Evolutionary conservation across 805 yeast genomes (phyloP), one percentile per base, ranked within the genome.

Genomic region (Sugiyamaella floridensis): DNA sequence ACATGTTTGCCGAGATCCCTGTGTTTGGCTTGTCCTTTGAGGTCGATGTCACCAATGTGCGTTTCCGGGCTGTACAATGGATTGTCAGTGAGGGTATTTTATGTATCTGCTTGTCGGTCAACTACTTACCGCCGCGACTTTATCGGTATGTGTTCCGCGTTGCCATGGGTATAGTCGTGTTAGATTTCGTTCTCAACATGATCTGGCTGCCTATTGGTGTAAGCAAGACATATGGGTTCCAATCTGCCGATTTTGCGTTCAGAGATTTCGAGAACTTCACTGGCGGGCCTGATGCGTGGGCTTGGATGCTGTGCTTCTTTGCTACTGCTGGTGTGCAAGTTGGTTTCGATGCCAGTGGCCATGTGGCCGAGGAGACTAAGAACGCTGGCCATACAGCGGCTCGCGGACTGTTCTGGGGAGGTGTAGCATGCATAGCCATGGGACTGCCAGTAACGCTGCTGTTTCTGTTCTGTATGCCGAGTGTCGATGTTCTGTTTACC

Each of bases 151-250:
- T 58, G 48, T 60, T 60, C 44, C 55, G 58, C 15, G 22, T 52
- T 12, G 51, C 58, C 14, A 48, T 53, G 42, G 32, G 15, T 11
- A 40, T 60, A 29, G 55, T 56, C 14, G 16, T 55, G 9, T 9
- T 58, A 28, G 63, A 60, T 45, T 52, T 55, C 40, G 28, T 57
- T 14, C 50, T 60, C 40, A 57, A 58, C 48, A 18, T 60, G 32
- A 48, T 58, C 22, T 60, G 63, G 63, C 52, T 60, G 20, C 63
- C 63, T 7, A 57, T 60, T 37, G 60, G 60, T 22, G 61, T 58
- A n/a, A 41, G 51, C 37, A 45, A 56, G 49, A 48, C 56, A 10
- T 55, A 60, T 44, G 63, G 63, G 37, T 60, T 60, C 50, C 60
- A 55, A 29, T 40, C 51, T 8, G 55, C 59, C 15, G 51, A 51